Base-by-base conservation (phyloP, 129 eudicot species). In the Chrysanthemum lavandulifolium region DNA sequence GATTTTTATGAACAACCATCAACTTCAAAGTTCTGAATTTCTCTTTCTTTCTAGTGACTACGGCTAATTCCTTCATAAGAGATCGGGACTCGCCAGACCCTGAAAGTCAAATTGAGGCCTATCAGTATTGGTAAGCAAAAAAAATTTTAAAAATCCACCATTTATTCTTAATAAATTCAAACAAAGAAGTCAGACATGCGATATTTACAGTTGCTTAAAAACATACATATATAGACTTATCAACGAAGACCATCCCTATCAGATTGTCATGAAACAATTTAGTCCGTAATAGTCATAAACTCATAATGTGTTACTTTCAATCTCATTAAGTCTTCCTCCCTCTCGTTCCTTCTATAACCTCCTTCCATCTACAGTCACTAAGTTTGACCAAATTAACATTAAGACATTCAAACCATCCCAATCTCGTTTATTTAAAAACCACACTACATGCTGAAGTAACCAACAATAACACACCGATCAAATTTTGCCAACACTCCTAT, bases 21-120 rank as follows among this genome's bases (percentile, higher is more conserved):
- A 89, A 84, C 80, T 89, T 92, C 76, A 89, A 78, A 65, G 76
- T 61, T 43, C 74, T 78, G 77, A 82, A 89, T 70, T 71, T 78
- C 61, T 79, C 82, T 73, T 84, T 76, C 80, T 87, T 84, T 61
- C 72, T 58, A 8, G 76, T 67, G 66, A 89, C 82, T 54, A 13
- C 78, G 76, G 95, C 75, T 72, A 92, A 52, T 67, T 85, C 86
- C 88, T 83, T 85, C 96, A 83, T 85, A 65, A 92, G 92, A 63
- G 96, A 73, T 50, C 92, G 95, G 18, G 92, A 84, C 76, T 89
- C 98, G 14, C 98, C 98, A 68, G 84, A 92, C 98, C 98, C 98
- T 89, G 85, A 2, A 48, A 71, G 59, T 47, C n/a, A 78, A 78
- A 63, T 59, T 33, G 18, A 80, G 74, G 68, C 49, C 59, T 75